Base-by-base conservation (phyloP, 768 basidiomycete species). In the Psilocybe sp. region DNA sequence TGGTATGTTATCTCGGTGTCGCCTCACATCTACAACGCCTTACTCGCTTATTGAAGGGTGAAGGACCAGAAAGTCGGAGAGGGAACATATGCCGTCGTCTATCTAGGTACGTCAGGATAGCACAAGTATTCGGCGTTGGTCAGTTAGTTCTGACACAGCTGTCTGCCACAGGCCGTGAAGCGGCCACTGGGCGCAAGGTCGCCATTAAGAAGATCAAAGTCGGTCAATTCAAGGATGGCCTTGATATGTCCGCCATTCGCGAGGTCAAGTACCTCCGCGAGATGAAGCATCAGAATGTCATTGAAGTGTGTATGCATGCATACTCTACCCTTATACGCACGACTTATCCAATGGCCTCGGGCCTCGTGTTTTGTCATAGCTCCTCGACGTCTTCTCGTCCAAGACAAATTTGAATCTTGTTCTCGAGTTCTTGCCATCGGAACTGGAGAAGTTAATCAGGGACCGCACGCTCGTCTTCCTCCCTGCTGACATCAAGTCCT, bases 151-250 rank as follows among this genome's bases (percentile, higher is more conserved):
- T 23, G 53, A 51, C 43, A n/a, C 46, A 20, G 23, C 51, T 35
- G 31, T 34, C n/a, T 23, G 18, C 28, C 41, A 38, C 54, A 93
- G 92, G 90, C 19, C 76, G 85, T 54, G 87, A 92, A 59, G 75
- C 80, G 14, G 71, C 82, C 0, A 90, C 89, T 2, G 84, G 84
- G 28, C 75, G 84, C n/a, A 89, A 86, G 68, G 85, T 98, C 0
- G 97, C 97, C 49, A 96, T 99, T 59, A 99, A 99, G 75, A 98
- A 98, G 70, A 96, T 97, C 58, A 96, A 96, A 62, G 87, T 95
- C 12, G 93, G 94, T 4, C 89, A 90, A 59, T 94, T 96, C 76
- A 96, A 95, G 66, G 97, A 98, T 69, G 97, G 97, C 11, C 78
- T 99, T 32, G 96, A 98, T 70, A 98, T 99, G 94, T 96, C 93